Base-by-base conservation (phyloP, 331 rosid species). In the Cucumis variabilis region DNA sequence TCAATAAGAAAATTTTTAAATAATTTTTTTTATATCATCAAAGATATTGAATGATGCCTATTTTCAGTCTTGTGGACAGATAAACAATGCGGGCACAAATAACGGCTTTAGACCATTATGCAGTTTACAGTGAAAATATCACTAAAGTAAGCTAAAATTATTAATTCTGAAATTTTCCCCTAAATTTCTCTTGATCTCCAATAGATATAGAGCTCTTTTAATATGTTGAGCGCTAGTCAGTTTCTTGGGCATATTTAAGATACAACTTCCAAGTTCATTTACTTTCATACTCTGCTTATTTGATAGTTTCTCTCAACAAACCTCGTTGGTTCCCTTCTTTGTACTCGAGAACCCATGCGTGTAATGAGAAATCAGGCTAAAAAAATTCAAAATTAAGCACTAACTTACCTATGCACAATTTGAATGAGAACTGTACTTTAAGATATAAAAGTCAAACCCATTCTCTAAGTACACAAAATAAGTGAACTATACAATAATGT, bases 21-120 rank as follows among this genome's bases (percentile, higher is more conserved):
- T n/a, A n/a, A n/a, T n/a, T n/a, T n/a, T n/a, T 21, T 20, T 21
- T 12, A 48, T 1, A 50, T 77, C 20, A 44, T 75, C 23, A 46
- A 50, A 37, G 83, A 48, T 77, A 53, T 10, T 13, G 24, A 24
- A 21, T 25, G 24, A 13, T 25, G 3, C 9, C n/a, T 24, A 15
- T 66, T 66, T 16, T 82, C 51, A 20, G 23, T 21, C 53, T 82
- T 82, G 80, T 87, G 19, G 44, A 90, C 94, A 94, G 99, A 95
- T 95, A 89, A 97, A 97, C 87, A 97, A 95, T 90, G 98, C 99
- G 10, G 99, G 98, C 50, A 86, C 98, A 70, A 97, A 93, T 89
- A 97, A 95, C 92, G 98, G 99, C 87, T 97, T 97, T 87, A 91
- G 99, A 92, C 96, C 99, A 24, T 87, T 97, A 90, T 97, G 88